These are phyloP conservation scores for Cercospora sp. DNA, from an alignment of 2,329 filamentous ascomycete species.

Conservation along the genomic window DNA sequence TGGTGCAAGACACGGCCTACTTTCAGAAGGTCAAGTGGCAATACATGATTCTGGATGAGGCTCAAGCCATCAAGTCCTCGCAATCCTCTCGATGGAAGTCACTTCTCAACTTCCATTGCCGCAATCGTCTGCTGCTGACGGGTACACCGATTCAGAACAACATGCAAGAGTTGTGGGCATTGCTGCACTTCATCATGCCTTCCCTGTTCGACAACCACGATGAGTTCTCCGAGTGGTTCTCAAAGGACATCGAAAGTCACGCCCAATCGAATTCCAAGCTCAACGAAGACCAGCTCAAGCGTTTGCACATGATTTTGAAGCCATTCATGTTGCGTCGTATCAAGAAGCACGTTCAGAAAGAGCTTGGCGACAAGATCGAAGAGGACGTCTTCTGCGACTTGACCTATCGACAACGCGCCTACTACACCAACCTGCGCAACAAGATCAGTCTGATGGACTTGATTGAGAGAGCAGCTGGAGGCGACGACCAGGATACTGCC, in stretches of 20 bases:
- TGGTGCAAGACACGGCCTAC: slow-evolving; percentile 93
- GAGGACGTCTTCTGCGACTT: slow-evolving; percentile 94
- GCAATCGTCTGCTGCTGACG: slow-evolving; percentile 88
- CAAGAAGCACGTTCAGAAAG: slow-evolving; percentile 99
- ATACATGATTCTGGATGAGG: slow-evolving; percentile 99
- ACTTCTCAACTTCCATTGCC: slow-evolving; percentile 87
- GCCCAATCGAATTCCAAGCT: slow-evolving; percentile 99
- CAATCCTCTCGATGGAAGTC: slow-evolving; percentile 97
- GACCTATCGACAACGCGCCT: slow-evolving; percentile 90
- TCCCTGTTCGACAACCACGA: slow-evolving; percentile 93
- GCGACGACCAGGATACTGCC: slow-evolving; percentile 90
- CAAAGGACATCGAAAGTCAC: slow-evolving; percentile 95
- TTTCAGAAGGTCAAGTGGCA: slow-evolving; percentile 99
- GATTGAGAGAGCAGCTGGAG: slow-evolving; percentile 92
- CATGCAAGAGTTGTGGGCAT: slow-evolving; percentile 98
- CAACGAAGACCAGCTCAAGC: slow-evolving; percentile 95
- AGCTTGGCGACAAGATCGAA: slow-evolving; percentile 98
- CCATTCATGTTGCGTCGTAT: slow-evolving; percentile 99
- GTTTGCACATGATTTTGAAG: slow-evolving; percentile 97
- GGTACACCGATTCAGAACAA: slow-evolving; percentile 99
- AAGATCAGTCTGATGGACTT: slow-evolving; percentile 99
- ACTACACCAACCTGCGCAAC: slow-evolving; percentile 88
- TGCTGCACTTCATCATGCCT: slow-evolving; percentile 99
- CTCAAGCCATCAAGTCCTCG: slow-evolving; percentile 98
- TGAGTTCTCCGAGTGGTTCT: slow-evolving; percentile 92